Base-by-base conservation (phyloP, 352 stramenopile genomes). In the Globisporangium viniferum region DNA sequence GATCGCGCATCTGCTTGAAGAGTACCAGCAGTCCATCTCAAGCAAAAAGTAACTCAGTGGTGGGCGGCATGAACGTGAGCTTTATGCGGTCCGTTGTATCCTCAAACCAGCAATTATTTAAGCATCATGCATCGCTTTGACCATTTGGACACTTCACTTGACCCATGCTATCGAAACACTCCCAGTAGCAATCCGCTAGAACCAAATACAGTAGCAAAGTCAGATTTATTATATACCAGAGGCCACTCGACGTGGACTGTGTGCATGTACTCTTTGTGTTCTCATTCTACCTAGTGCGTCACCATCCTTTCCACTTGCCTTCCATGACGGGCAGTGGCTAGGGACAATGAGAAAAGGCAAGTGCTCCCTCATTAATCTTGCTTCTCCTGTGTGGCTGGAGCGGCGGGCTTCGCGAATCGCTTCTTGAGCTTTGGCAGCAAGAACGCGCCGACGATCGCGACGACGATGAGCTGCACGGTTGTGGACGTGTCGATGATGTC, bases 401-500 rank as follows among this genome's bases (percentile, higher is more conserved):
- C 62, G 20, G 54, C 12, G 5, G 69, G 36, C 57, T 62, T 49
- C 5, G 79, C 79, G 62, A 93, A 93, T 12, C 84, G 83, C 51
- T 82, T 79, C 73, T 91, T 91, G 61, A 93, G 76, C 33, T 70
- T 61, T 5, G 86, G 86, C 44, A 93, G 67, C 58, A 89, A 48
- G n/a, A 93, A 65, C 5, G 73, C 76, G 24, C 86, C 86, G 29
- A 87, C 79, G 24, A 79, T 59, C 3, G 86, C 86, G n/a, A 91
- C 80, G 12, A 89, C 80, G 33, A 92, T 79, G 27, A 94, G 74
- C 72, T 94, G 86, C 59, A 91, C 69, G 1, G 84, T 94, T 9
- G 84, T 92, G 51, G 71, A 74, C 59, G 74, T 90, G 74, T 94
- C 82, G 63, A 94, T 92, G 64, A 94, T 92, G 56, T 94, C 86